These are phyloP conservation scores for Globisporangium perplexum DNA, from an alignment of 352 stramenopile species.

Conservation along the genomic window DNA sequence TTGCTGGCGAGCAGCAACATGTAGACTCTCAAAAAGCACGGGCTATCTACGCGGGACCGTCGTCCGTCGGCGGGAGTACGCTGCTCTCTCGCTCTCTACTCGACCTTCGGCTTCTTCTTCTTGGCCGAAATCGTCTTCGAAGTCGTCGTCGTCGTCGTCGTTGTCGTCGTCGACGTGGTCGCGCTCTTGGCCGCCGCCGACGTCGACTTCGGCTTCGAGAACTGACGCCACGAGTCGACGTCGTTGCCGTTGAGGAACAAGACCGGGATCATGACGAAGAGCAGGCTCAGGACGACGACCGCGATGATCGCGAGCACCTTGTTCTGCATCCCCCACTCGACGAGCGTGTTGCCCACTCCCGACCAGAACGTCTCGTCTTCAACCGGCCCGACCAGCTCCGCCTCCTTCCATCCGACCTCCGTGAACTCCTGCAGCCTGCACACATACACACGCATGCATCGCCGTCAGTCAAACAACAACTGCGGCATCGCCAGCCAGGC, in stretches of 20 bases:
- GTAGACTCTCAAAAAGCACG: neutral
- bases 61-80: neutral
- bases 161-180: neutral
- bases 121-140: neutral
- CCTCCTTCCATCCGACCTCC: constrained; percentile 45
- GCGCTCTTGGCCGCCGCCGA: neutral
- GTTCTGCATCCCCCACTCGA: constrained; percentile 66
- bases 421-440: constrained; percentile 43
- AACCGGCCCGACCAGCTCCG: constrained; percentile 44
- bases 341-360: constrained; percentile 43
- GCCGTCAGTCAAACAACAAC: neutral
- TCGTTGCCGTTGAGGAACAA: constrained; percentile 53
- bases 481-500: neutral
- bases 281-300: constrained; percentile 43
- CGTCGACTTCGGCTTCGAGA: constrained; percentile 16
- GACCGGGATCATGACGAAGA: constrained; percentile 58
- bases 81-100: constrained; percentile 18
- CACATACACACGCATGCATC: neutral
- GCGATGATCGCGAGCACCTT: constrained; percentile 49
- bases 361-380: constrained; percentile 57
- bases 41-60: neutral
- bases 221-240: constrained; percentile 43
- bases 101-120: constrained; percentile 33
- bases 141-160: neutral
- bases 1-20: neutral